Conservation (phyloP, 352 stramenopile species). For the Globisporangium uncinulatum region DNA sequence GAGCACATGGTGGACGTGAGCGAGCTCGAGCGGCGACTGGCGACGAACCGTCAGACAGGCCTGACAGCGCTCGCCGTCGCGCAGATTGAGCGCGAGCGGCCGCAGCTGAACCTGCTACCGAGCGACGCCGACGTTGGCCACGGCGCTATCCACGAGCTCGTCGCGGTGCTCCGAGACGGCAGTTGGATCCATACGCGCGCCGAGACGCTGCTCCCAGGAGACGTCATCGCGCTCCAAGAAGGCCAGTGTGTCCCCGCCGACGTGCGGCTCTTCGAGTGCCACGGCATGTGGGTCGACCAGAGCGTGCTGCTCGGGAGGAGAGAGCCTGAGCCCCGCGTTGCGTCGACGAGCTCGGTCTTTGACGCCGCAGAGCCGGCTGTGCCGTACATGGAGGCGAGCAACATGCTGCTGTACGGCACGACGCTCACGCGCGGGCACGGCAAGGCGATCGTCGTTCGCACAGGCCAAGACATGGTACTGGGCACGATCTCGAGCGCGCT, state of each 20-base stretch:
- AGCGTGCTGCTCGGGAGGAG: slow-evolving; percentile 23
- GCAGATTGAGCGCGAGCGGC: slow-evolving; percentile 21
- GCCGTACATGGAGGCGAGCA: slow-evolving; percentile 42
- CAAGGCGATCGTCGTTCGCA: slow-evolving; percentile 49
- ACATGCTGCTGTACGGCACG: slow-evolving; percentile 52
- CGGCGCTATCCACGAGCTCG: slow-evolving; percentile 48
- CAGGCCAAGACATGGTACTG: slow-evolving; percentile 36
- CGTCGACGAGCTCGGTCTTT: slow-evolving; percentile 37
- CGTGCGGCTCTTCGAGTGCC: slow-evolving; percentile 41
- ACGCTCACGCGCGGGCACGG: slow-evolving; percentile 28
- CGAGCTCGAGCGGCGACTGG: slow-evolving; percentile 37
- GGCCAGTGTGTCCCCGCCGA: slow-evolving; percentile 47
- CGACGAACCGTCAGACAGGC: slow-evolving; percentile 24
- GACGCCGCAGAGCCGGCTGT: slow-evolving; percentile 27
- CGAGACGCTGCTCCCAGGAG: slow-evolving; percentile 40
- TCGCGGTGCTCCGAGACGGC: slow-evolving; percentile 43
- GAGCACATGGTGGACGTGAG: slow-evolving; percentile 41
- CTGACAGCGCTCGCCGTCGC: slow-evolving; percentile 22
- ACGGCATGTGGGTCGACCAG: slow-evolving; percentile 43
- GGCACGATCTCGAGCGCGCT: slow-evolving; percentile 33
- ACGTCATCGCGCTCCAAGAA: slow-evolving; percentile 44
- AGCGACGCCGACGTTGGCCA: slow-evolving; percentile 39
- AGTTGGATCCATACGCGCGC: slow-evolving; percentile 53
- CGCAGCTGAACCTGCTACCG: slow-evolving; percentile 36
- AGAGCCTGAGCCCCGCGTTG: slow-evolving; percentile 17